Evolutionary conservation across 1,284 basidiomycete species (phyloP).

Genomic region (Leccinum laetum): DNA sequence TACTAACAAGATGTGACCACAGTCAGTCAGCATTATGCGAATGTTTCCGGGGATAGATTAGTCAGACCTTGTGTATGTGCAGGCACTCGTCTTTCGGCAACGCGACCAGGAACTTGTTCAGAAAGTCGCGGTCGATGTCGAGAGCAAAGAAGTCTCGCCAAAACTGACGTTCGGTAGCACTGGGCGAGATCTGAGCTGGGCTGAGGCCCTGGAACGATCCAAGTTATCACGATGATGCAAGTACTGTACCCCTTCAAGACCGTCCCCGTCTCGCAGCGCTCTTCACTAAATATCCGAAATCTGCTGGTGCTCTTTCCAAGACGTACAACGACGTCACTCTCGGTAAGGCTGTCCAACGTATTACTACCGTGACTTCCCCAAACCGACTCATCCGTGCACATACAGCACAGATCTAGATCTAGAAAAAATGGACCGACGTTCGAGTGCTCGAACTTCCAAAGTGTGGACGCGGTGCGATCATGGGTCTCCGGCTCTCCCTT

Average conservation of each 20-base stretch:
- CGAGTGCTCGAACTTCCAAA: constrained; percentile 58
- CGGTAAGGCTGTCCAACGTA: constrained; percentile 33
- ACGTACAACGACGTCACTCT: constrained; percentile 61
- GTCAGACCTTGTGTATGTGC: constrained; percentile 43
- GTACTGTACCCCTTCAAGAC: neutral
- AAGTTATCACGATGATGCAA: constrained; percentile 17
- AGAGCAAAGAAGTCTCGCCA: constrained; percentile 52
- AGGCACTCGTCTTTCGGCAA: constrained; percentile 42
- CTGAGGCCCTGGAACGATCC: constrained; percentile 35
- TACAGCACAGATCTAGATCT: constrained; percentile 47
- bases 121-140: constrained; percentile 47
- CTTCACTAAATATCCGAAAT: constrained; percentile 51
- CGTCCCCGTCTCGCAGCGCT: constrained; percentile 28
- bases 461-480: constrained; percentile 58
- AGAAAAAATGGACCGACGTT: constrained; percentile 57
- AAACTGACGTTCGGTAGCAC: constrained; percentile 40
- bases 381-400: neutral
- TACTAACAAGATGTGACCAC: constrained; percentile 36
- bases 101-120: constrained; percentile 34
- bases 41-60: neutral
- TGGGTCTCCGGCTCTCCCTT: constrained; percentile 54
- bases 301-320: constrained; percentile 54
- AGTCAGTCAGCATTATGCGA: constrained; percentile 3
- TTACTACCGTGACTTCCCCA: neutral
- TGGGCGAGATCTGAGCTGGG: constrained; percentile 38